phyloP scores from a whole-genome alignment of 768 basidiomycete species.

The Mycena amicta region DNA sequence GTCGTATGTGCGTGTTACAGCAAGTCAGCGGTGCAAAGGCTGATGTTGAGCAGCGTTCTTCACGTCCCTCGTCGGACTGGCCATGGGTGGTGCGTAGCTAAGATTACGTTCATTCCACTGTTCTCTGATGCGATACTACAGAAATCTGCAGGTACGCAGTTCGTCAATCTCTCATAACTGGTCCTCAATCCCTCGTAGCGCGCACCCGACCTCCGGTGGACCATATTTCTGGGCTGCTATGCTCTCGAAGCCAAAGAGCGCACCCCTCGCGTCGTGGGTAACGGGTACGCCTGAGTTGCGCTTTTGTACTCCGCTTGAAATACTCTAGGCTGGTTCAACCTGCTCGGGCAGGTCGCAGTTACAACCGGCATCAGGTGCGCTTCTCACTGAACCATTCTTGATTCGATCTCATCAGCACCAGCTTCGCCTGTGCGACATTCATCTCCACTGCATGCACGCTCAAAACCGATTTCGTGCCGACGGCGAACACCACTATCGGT shows the following conservation, averaged over 20 bases:
- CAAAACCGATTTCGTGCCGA: conserved; percentile 51
- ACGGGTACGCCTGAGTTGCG: conserved; percentile 42
- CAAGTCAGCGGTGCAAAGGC: not conserved
- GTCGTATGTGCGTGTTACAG: conserved; percentile 51
- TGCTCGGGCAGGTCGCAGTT: conserved; percentile 75
- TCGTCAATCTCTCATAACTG: not conserved
- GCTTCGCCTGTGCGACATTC: conserved; percentile 69
- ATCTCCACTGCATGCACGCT: conserved; percentile 66
- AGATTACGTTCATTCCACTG: not conserved
- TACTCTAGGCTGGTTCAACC: conserved; percentile 63
- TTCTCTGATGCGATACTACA: conserved; percentile 20
- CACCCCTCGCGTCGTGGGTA: conserved; percentile 72
- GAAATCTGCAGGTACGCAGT: conserved; percentile 50
- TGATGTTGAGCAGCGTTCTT: conserved; percentile 50
- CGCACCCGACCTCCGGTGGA: conserved; percentile 72
- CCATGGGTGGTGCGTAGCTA: conserved; percentile 66
- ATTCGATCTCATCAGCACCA: conserved; percentile 21
- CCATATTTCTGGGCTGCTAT: conserved; percentile 86
- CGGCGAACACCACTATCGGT: conserved; percentile 26
- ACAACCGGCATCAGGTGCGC: conserved; percentile 70
- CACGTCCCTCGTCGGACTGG: conserved; percentile 71
- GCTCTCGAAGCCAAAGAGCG: conserved; percentile 57
- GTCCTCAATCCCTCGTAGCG: conserved; percentile 38
- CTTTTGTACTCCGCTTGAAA: too few species aligned
- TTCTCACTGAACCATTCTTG: not conserved